Conservation (phyloP, 139 green algal species). For the Volvox reticuliferus region DNA sequence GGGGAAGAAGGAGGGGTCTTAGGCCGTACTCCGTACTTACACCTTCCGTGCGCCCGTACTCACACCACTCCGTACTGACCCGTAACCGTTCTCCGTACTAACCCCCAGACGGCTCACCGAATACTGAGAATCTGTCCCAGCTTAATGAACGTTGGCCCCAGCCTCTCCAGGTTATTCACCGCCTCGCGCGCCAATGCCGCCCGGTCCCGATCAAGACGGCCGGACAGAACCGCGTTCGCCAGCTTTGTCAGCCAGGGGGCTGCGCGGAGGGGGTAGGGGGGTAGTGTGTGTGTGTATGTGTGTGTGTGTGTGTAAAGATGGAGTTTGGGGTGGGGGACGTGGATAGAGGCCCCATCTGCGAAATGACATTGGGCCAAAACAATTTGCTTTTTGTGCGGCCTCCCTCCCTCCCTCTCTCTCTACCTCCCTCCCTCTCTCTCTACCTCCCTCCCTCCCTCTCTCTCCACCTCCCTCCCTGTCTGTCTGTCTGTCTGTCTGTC, state of each 20-base stretch:
- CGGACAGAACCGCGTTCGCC: constrained; percentile 75
- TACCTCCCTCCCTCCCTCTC: background rate
- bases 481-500: too few species aligned
- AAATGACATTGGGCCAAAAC: background rate
- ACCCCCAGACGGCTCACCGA: constrained; percentile 47
- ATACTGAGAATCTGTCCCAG: constrained; percentile 88
- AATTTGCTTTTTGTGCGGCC: background rate
- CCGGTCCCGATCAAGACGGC: constrained; percentile 56
- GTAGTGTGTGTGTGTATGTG: too few species aligned
- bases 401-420: background rate
- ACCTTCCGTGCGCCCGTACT: background rate
- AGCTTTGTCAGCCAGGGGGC: constrained; percentile 83
- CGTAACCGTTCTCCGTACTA: background rate
- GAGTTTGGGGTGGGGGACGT: background rate
- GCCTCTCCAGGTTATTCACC: constrained; percentile 81
- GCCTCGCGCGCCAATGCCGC: constrained; percentile 74
- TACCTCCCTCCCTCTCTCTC: background rate
- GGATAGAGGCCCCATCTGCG: background rate
- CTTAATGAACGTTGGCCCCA: constrained; percentile 97
- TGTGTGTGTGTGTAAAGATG: background rate
- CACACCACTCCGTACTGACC: too few species aligned
- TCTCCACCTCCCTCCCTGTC: background rate
- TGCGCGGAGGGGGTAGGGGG: constrained; percentile 1
- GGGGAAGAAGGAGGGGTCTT: background rate
- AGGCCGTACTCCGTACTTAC: too few species aligned